Base-by-base conservation (phyloP, 2,329 filamentous ascomycete genomes). In the Helotiales sp. region DNA sequence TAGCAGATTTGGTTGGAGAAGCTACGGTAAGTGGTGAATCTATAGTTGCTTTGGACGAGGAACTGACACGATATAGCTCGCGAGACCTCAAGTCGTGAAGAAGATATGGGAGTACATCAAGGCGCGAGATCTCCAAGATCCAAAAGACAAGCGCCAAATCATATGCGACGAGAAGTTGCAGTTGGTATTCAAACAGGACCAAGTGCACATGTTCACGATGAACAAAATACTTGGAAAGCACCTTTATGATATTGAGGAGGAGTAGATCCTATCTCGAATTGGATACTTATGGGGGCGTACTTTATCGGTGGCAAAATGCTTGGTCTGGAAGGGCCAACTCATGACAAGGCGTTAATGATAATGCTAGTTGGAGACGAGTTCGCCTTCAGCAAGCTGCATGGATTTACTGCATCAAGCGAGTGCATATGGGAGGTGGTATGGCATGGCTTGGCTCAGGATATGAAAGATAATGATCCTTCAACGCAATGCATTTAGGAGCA, bases 161-260 rank as follows among this genome's bases (percentile, higher is more conserved):
- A 79, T 85, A 27, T 99, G 95, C 76, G 95, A 99, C 74, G 91
- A 96, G 24, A 86, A 85, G 66, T 89, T 99, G 88, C 87, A 90
- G 60, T 89, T 89, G 6, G 89, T 99, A 7, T 99, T 99, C 78
- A 96, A 96, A 74, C 84, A 89, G 69, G 85, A 92, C 69, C 90
- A 84, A 69, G 89, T 99, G 50, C 91, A 98, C 75, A 99, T 99
- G 95, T 99, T 99, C 75, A 93, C 91, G 66, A 98, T 99, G 93
- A 98, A 96, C 79, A 97, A 97, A 79, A 84, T 96, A 15, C 85
- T 98, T 10, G 91, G 90, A 62, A 87, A 89, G 71, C 93, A 98
- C 70, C 80, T 98, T 36, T 97, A 96, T 71, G 90, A 89, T 2
- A 81, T 90, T 48, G 91, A 93, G 53, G 91, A 95, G 72, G 51